A percentile compares a stretch with the other conserved stretches of the same genome.
Evolutionary conservation across 2,329 filamentous ascomycete species (phyloP).

Genomic region (Fusarium stilboides): DNA sequence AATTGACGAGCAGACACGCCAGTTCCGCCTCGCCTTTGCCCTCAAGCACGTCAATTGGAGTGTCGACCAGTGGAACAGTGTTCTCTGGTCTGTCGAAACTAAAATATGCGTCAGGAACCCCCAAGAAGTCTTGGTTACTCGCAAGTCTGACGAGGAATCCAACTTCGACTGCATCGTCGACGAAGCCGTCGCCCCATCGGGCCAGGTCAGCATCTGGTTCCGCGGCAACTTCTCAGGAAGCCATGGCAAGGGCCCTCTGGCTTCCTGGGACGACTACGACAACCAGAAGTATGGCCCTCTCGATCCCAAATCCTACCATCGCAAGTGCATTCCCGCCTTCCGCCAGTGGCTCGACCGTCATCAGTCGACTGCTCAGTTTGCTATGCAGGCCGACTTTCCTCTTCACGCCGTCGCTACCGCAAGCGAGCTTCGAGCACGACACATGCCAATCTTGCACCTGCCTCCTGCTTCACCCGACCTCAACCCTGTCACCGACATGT

Average conservation of each 20-base stretch:
- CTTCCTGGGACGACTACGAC: slow-evolving; percentile 6
- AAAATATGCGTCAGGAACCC: not conserved
- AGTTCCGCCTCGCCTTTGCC: slow-evolving; percentile 31
- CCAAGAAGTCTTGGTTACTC: slow-evolving; percentile 26
- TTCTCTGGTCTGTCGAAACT: slow-evolving; percentile 29
- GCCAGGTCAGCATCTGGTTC: slow-evolving; percentile 1
- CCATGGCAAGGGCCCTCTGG: slow-evolving; percentile 23
- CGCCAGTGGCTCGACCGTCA: slow-evolving; percentile 19
- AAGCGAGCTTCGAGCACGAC: slow-evolving; percentile 9
- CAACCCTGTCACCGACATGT: slow-evolving; percentile 28
- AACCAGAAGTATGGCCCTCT: slow-evolving; percentile 13
- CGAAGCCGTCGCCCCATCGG: not conserved
- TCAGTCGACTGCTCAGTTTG: slow-evolving; percentile 3
- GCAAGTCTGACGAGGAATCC: slow-evolving; percentile 18
- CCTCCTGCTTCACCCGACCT: slow-evolving; percentile 34
- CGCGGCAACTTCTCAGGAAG: slow-evolving; percentile 27
- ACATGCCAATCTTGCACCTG: slow-evolving; percentile 13
- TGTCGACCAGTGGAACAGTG: slow-evolving; percentile 31
- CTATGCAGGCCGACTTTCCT: slow-evolving; percentile 3
- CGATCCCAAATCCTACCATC: slow-evolving; percentile 3
- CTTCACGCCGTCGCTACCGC: slow-evolving; percentile 7
- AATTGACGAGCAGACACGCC: slow-evolving; percentile 23
- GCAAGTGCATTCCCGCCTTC: slow-evolving; percentile 7
- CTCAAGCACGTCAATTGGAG: slow-evolving; percentile 27
- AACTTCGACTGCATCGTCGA: slow-evolving; percentile 27